phyloP scores from a whole-genome alignment of 768 basidiomycete species.

The Tricholoma terreum region DNA sequence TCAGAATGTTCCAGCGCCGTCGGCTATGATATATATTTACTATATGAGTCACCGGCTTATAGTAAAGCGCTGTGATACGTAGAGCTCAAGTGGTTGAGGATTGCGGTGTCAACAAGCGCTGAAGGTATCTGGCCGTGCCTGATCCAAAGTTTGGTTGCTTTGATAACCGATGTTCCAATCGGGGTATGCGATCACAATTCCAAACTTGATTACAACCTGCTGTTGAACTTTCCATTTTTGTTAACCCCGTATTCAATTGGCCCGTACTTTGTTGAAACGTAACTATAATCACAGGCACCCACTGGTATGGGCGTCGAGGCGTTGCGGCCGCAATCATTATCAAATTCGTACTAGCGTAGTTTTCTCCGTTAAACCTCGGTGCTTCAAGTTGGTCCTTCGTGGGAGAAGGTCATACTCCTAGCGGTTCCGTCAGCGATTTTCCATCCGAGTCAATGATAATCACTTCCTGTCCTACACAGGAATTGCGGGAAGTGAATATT shows the following conservation, averaged over 20 bases:
- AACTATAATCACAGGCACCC: conserved; percentile 28
- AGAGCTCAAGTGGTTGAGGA: too few relatives aligned
- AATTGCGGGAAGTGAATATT: conserved; percentile 24
- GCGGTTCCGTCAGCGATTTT: conserved; percentile 29
- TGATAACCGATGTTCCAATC: too few relatives aligned
- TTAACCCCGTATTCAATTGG: conserved; percentile 30
- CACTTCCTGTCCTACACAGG: conserved; percentile 30
- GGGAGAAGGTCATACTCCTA: conserved; percentile 16
- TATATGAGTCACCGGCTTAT: too few relatives aligned
- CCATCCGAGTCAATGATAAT: conserved; percentile 41
- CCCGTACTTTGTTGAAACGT: conserved; percentile 37
- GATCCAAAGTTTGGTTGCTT: too few relatives aligned
- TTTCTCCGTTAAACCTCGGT: conserved; percentile 24
- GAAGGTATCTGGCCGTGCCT: too few relatives aligned
- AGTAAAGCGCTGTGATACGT: too few relatives aligned
- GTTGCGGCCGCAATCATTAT: conserved; percentile 35
- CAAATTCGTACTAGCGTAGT: conserved; percentile 29
- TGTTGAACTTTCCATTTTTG: conserved; percentile 13
- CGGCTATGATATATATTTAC: too few relatives aligned
- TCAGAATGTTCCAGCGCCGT: too few relatives aligned
- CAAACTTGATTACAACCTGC: conserved; percentile 3
- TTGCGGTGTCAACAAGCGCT: too few relatives aligned
- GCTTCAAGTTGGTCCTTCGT: conserved; percentile 27
- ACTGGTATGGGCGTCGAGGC: conserved; percentile 34
- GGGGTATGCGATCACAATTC: too few relatives aligned